Percentiles rank a stretch among this genome's conserved stretches.
Conservation (phyloP, 192 early-diverging fungal species). For the Entrophospora sp. region DNA sequence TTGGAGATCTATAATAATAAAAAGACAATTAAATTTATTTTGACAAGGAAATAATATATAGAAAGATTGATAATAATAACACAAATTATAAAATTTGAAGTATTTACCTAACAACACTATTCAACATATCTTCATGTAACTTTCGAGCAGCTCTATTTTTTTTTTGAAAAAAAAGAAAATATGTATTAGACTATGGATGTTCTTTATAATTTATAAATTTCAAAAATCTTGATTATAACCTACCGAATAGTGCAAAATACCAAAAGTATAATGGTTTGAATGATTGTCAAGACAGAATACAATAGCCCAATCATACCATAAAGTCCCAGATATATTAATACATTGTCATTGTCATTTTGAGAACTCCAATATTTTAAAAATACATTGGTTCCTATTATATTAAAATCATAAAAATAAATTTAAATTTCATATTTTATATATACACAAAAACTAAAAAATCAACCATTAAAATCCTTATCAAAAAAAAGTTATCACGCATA, state of each 20-base stretch:
- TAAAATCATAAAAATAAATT: neutral
- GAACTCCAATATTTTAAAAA: slow-evolving; percentile 70
- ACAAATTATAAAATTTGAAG: neutral
- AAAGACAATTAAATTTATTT: too few species aligned
- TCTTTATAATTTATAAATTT: too few species aligned
- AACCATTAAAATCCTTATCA: too few species aligned
- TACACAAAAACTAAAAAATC: too few species aligned
- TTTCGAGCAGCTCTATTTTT: slow-evolving; percentile 43
- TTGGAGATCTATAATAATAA: slow-evolving; percentile 37
- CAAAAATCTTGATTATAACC: too few species aligned
- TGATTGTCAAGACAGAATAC: slow-evolving; percentile 51
- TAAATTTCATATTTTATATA: neutral
- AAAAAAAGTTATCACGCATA: too few species aligned
- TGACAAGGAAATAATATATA: neutral
- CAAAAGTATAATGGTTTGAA: slow-evolving; percentile 69
- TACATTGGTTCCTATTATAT: slow-evolving; percentile 26
- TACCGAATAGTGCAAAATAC: slow-evolving; percentile 67
- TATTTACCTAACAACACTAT: slow-evolving; percentile 52
- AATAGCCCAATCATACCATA: slow-evolving; percentile 75
- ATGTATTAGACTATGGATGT: too few species aligned
- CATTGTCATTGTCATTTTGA: slow-evolving; percentile 28
- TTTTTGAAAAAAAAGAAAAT: too few species aligned
- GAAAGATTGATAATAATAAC: too few species aligned
- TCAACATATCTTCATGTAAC: slow-evolving; percentile 68
- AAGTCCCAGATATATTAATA: slow-evolving; percentile 58